Percentiles rank a stretch among this genome's conserved stretches.
Conservation (phyloP, 441 rosid genomes). For the Cnidoscolus chayamansa region DNA sequence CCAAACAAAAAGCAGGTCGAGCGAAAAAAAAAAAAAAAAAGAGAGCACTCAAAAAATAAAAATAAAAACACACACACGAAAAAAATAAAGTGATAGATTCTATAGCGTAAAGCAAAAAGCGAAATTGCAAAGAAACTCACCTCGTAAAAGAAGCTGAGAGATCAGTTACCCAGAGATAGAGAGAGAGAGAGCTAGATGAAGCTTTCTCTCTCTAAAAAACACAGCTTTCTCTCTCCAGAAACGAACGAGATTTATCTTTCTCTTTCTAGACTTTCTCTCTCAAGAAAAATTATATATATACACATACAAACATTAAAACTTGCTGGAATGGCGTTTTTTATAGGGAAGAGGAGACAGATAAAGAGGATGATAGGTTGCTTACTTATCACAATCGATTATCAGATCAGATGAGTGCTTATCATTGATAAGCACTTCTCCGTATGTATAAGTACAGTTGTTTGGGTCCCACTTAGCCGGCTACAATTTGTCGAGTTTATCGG, state of each 20-base stretch:
- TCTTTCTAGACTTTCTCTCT: conserved; percentile 21
- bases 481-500: conserved; percentile 55
- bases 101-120: conserved; percentile 16
- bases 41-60: conserved; percentile 3
- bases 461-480: conserved; percentile 66
- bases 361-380: conserved; percentile 39
- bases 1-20: conserved; percentile 25
- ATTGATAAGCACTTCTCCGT: not conserved
- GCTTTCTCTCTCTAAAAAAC: conserved; percentile 28
- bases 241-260: conserved; percentile 20
- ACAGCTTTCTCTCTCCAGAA: conserved; percentile 35
- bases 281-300: conserved; percentile 12
- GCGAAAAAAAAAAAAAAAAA: not conserved
- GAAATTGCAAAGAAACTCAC: conserved; percentile 44
- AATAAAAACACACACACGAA: conserved; percentile 2
- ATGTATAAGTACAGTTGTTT: conserved; percentile 24
- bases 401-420: not conserved
- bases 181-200: conserved; percentile 28
- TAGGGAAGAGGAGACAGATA: conserved; percentile 55
- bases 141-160: conserved; percentile 35
- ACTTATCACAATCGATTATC: too few species aligned
- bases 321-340: conserved; percentile 55
- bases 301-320: conserved; percentile 39
- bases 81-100: conserved; percentile 13
- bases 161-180: conserved; percentile 15